Evolutionary conservation across 179 eudicot species (phyloP).

Genomic region (Sideroxylon spinosum): DNA sequence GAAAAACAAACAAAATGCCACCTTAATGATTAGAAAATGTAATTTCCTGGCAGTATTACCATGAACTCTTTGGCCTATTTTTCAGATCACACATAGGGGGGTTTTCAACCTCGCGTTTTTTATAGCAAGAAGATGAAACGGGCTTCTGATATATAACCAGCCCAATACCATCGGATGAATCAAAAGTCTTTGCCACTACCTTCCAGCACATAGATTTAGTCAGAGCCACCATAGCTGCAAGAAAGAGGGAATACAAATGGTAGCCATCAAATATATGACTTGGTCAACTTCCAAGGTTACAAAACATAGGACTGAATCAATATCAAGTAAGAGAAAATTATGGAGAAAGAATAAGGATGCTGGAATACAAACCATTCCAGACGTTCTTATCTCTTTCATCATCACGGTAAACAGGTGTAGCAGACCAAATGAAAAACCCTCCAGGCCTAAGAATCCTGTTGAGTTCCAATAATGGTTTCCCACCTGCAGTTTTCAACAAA

Average conservation of each 20-base stretch:
- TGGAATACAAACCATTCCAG: constrained; percentile 62
- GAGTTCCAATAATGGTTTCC: constrained; percentile 82
- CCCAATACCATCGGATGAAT: constrained; percentile 52
- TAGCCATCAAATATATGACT: background rate
- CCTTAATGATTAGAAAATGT: background rate
- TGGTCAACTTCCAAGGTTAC: background rate
- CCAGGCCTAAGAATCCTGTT: constrained; percentile 91
- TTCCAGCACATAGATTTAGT: constrained; percentile 90
- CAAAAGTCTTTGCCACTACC: constrained; percentile 50
- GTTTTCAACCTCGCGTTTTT: constrained; percentile 40
- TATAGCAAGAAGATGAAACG: constrained; percentile 60
- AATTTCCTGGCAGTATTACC: constrained; percentile 36
- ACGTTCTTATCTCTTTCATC: constrained; percentile 51
- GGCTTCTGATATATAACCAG: constrained; percentile 90
- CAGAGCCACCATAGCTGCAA: constrained; percentile 79
- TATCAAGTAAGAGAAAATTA: background rate
- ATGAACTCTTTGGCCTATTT: constrained; percentile 47
- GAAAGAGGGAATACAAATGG: constrained; percentile 4
- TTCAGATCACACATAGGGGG: constrained; percentile 63
- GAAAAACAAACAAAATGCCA: too few species aligned
- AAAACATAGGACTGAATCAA: background rate
- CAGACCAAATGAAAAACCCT: constrained; percentile 90
- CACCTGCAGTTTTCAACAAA: constrained; percentile 50
- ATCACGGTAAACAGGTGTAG: constrained; percentile 83
- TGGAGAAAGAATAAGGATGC: background rate